phyloP scores from a whole-genome alignment of 352 stramenopile species.

The Phytophthora melonis region DNA sequence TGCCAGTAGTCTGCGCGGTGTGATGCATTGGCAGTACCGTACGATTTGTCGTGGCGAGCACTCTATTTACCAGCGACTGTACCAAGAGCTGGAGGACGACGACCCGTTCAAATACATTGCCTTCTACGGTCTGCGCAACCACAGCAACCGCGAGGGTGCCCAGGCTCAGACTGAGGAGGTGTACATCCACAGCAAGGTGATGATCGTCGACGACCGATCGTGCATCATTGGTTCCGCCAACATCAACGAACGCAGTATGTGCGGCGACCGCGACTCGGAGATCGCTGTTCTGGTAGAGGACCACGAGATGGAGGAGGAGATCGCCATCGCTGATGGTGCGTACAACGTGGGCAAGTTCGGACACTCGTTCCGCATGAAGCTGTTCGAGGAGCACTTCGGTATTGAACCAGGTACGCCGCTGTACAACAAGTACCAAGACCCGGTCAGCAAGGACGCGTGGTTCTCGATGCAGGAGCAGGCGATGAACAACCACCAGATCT shows the following conservation, averaged over 20 bases:
- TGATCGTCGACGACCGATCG: slow-evolving; percentile 87
- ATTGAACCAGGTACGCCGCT: slow-evolving; percentile 48
- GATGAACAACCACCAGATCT: slow-evolving; percentile 86
- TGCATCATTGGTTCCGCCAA: slow-evolving; percentile 89
- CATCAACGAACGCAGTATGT: slow-evolving; percentile 91
- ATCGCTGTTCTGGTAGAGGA: slow-evolving; percentile 90
- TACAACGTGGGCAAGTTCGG: slow-evolving; percentile 81
- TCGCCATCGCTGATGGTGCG: slow-evolving; percentile 53
- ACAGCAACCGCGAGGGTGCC: slow-evolving; percentile 47
- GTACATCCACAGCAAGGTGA: slow-evolving; percentile 93
- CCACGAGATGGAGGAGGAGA: slow-evolving; percentile 66
- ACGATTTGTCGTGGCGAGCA: slow-evolving; percentile 83
- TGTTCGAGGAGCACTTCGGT: slow-evolving; percentile 90
- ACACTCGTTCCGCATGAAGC: slow-evolving; percentile 88
- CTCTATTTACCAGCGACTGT: slow-evolving; percentile 85
- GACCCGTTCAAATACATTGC: slow-evolving; percentile 91
- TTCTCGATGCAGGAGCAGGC: slow-evolving; percentile 88
- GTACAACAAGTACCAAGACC: slow-evolving; percentile 73
- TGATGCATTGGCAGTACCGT: slow-evolving; percentile 92
- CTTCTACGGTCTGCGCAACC: slow-evolving; percentile 84
- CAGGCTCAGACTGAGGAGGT: slow-evolving; percentile 77
- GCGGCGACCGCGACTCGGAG: slow-evolving; percentile 88
- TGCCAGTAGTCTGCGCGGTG: slow-evolving; percentile 79
- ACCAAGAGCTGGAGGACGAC: slow-evolving; percentile 77
- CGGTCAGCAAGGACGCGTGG: slow-evolving; percentile 71